Evolutionary conservation across 2,329 filamentous ascomycete species (phyloP).

Genomic region (Diaporthe nobilis): DNA sequence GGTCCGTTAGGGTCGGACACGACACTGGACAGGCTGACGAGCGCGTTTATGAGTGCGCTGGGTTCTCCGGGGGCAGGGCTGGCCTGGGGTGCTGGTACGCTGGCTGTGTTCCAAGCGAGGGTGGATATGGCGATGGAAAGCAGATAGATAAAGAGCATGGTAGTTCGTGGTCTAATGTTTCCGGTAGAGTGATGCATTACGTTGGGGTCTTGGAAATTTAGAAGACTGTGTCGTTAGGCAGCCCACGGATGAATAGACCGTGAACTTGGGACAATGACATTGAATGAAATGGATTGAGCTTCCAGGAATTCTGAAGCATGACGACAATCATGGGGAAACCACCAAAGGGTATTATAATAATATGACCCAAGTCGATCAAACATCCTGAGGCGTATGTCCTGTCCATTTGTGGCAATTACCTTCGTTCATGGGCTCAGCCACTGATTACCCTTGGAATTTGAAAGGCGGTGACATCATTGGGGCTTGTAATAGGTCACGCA

Average conservation of each 20-base stretch:
- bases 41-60: neutral
- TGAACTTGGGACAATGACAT: neutral
- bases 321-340: neutral
- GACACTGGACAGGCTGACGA: neutral
- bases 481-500: neutral
- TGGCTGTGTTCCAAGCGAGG: neutral
- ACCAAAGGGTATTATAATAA: neutral
- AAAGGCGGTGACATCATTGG: neutral
- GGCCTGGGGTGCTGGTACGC: neutral
- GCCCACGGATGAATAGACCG: neutral
- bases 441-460: neutral
- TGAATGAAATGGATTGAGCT: neutral
- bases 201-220: neutral
- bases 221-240: neutral
- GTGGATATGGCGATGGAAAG: neutral
- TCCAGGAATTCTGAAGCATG: neutral
- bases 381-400: neutral
- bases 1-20: neutral
- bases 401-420: neutral
- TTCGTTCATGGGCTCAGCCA: neutral
- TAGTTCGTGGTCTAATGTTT: neutral
- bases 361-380: neutral
- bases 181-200: neutral
- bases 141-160: neutral
- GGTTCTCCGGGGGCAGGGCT: neutral